Evolutionary conservation across 2,329 filamentous ascomycete genomes (phyloP), one percentile per base, ranked within the genome.

Genomic region (Torrubiella hemipterigena): DNA sequence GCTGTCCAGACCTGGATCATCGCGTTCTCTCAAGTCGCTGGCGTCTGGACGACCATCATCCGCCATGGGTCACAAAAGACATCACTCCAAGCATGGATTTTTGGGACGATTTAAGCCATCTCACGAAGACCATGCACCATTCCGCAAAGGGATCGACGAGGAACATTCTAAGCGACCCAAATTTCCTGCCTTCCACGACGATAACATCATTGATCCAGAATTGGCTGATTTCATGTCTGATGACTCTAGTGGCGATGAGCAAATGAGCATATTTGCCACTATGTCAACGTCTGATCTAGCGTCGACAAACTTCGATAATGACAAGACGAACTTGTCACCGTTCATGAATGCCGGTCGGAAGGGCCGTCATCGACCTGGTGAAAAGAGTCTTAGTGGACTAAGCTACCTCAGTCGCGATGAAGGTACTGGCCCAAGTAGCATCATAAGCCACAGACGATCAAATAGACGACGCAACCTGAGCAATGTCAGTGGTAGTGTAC

Each of bases 191-290:
- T 96, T 98, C 45, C 91, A 98, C 51, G 86, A 91, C 48, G 91
- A 98, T 60, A 96, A 91, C 49, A 94, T 98, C 43, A 96, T 98
- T 43, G 91, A 98, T 50, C 91, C 91, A 2, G 91, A 98, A 47
- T 63, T 98, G 32, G 89, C 87, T 5, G 82, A 85, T 20, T 98
- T 93, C 56, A 81, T 98, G 67, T 98, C 91, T 6, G 91, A 98
- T 50, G 86, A 83, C 29, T 94, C 87, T 2, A 95, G 85, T 45
- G 89, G 82, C 22, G 87, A 94, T 45, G 87, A 98, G 42, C 83
- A 93, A 44, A 79, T 87, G 56, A 87, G 80, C 47, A 79, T 95
- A 10, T 82, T 93, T 54, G 77, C 81, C 2, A 76, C 73, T 6
- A 69, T 80, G 59, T 64, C 86, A n/a, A 74, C 69, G 34, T 69